These are phyloP conservation scores for Pichia cabralensis DNA, from an alignment of 805 yeast species.

Conservation along the genomic window DNA sequence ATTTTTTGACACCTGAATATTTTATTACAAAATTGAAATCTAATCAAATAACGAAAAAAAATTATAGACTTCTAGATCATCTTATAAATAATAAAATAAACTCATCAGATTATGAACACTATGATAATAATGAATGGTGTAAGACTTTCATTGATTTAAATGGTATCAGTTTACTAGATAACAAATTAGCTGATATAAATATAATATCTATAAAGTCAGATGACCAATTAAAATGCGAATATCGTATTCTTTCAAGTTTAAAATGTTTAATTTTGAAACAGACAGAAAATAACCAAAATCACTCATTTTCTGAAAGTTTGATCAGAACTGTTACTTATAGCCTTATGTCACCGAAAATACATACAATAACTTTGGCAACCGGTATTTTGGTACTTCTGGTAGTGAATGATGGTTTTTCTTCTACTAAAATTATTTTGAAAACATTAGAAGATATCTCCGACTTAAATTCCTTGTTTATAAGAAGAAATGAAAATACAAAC, in stretches of 20 bases:
- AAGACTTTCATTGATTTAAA: conserved; percentile 63
- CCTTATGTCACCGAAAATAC: conserved; percentile 59
- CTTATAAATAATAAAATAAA: conserved; percentile 7
- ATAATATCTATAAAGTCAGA: conserved; percentile 30
- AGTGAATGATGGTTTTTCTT: conserved; percentile 14
- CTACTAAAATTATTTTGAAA: conserved; percentile 11
- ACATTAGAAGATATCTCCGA: background rate
- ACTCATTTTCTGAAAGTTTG: conserved; percentile 33
- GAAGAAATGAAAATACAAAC: background rate
- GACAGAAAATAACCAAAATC: conserved; percentile 50
- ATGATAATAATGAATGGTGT: conserved; percentile 49
- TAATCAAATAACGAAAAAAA: conserved; percentile 29
- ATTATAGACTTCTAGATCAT: conserved; percentile 26
- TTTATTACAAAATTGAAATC: conserved; percentile 31
- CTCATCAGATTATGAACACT: background rate
- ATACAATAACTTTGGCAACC: conserved; percentile 71
- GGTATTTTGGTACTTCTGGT: conserved; percentile 55
- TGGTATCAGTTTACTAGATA: conserved; percentile 72
- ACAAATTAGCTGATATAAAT: conserved; percentile 49
- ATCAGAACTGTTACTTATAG: conserved; percentile 62
- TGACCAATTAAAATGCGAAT: conserved; percentile 57
- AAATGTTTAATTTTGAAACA: conserved; percentile 56
- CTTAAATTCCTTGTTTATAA: background rate
- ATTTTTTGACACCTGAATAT: conserved; percentile 31
- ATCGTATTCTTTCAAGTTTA: conserved; percentile 65